Evolutionary conservation across 805 yeast species (phyloP).

Genomic region (Metschnikowia peoriensis): DNA sequence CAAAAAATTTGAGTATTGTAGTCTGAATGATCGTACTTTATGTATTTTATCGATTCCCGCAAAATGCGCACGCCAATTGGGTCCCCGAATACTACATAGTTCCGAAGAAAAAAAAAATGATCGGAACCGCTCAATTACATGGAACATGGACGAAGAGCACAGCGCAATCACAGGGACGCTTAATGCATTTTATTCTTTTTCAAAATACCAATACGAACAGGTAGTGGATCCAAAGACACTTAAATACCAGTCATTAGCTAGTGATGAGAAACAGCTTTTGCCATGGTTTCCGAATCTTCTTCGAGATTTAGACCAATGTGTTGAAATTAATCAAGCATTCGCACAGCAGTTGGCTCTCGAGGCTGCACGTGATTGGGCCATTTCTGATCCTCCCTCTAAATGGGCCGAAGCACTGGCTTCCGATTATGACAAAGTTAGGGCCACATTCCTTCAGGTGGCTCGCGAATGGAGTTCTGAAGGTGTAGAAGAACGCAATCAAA

Average conservation of each 20-base stretch:
- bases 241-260: slow-evolving; percentile 30
- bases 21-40: too few relatives aligned
- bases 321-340: slow-evolving; percentile 46
- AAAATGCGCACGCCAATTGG: too few relatives aligned
- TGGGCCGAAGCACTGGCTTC: slow-evolving; percentile 43
- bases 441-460: slow-evolving; percentile 53
- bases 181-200: slow-evolving; percentile 33
- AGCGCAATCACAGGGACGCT: slow-evolving; percentile 37
- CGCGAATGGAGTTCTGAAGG: slow-evolving; percentile 67
- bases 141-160: slow-evolving; percentile 30
- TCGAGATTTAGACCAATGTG: slow-evolving; percentile 38
- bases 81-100: neutral
- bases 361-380: slow-evolving; percentile 53
- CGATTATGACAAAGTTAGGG: slow-evolving; percentile 57
- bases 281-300: slow-evolving; percentile 52
- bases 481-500: slow-evolving; percentile 37
- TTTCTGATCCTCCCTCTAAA: slow-evolving; percentile 28
- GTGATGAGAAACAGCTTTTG: slow-evolving; percentile 40
- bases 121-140: neutral
- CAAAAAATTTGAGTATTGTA: too few relatives aligned
- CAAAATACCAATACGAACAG: slow-evolving; percentile 32
- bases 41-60: too few relatives aligned
- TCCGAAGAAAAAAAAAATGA: neutral
- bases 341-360: slow-evolving; percentile 40
- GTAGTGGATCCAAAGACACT: slow-evolving; percentile 32